phyloP scores from a whole-genome alignment of 2,329 filamentous ascomycete species.

The Diaporthe nobilis region DNA sequence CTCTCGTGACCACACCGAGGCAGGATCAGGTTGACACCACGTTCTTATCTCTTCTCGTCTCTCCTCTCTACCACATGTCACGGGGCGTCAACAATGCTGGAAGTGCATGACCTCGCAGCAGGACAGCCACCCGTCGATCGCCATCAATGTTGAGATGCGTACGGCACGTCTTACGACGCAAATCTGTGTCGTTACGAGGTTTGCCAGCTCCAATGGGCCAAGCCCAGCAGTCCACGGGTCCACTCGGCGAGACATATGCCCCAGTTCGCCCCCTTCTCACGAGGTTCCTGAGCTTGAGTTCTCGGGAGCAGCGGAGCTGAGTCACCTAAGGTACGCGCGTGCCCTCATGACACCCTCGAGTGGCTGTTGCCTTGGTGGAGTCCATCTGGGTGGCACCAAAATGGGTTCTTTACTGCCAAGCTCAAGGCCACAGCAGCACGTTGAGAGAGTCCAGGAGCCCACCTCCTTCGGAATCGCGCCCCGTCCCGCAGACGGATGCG shows the following conservation, averaged over 20 bases:
- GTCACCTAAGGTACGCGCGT: slow-evolving; percentile 9
- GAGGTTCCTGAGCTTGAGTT: background rate
- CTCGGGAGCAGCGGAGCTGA: slow-evolving; percentile 19
- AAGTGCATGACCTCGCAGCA: background rate
- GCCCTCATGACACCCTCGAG: background rate
- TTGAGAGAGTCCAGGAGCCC: background rate
- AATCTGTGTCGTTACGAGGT: background rate
- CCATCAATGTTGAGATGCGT: background rate
- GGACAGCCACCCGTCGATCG: background rate
- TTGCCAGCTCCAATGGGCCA: background rate
- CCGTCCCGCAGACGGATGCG: slow-evolving; percentile 10
- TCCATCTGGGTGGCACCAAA: background rate
- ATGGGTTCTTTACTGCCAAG: background rate
- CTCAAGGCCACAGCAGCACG: background rate
- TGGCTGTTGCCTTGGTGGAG: slow-evolving; percentile 16
- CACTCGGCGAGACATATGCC: slow-evolving; percentile 4
- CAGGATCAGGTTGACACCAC: background rate
- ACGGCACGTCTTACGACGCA: slow-evolving; percentile 10
- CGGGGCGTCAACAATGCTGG: background rate
- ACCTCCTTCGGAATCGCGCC: background rate
- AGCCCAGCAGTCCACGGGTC: background rate
- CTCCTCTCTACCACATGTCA: background rate
- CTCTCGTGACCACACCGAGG: background rate
- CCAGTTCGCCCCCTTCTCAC: background rate
- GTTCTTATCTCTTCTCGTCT: background rate